Percentiles rank a stretch among this genome's conserved stretches.
These are phyloP conservation scores for Ustilago bromivora DNA, from an alignment of 1,284 basidiomycete genomes.

Conservation along the genomic window DNA sequence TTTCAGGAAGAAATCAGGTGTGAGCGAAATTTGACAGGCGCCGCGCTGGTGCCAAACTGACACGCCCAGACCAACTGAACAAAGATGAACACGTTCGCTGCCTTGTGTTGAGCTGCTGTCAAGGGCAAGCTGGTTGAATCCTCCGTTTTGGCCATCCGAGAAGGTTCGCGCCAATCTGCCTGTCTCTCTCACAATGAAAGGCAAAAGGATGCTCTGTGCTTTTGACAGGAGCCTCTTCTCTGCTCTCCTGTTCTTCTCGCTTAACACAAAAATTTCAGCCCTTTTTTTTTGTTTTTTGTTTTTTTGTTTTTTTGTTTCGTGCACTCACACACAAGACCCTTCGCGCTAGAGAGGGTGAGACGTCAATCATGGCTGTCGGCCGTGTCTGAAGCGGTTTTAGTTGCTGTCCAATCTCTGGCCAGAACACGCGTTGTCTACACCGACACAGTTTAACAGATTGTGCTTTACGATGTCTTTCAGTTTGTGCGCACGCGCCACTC, in stretches of 20 bases:
- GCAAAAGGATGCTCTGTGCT: not conserved
- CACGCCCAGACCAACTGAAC: conserved; percentile 15
- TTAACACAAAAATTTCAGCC: not conserved
- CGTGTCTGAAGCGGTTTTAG: conserved; percentile 24
- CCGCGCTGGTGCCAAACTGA: conserved; percentile 5
- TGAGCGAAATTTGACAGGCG: conserved; percentile 12
- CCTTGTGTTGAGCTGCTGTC: not conserved
- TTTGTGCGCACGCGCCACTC: too few species aligned
- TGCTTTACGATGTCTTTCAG: too few species aligned
- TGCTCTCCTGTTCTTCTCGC: conserved; percentile 6
- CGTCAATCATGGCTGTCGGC: conserved; percentile 20
- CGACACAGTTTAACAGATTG: too few species aligned
- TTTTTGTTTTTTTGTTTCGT: too few species aligned
- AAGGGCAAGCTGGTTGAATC: not conserved
- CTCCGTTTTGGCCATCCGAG: not conserved
- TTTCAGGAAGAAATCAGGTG: conserved; percentile 29
- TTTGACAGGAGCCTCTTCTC: conserved; percentile 1
- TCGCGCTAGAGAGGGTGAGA: conserved; percentile 23
- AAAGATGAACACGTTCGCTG: conserved; percentile 24
- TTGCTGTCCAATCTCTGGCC: conserved; percentile 6
- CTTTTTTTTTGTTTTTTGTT: too few species aligned
- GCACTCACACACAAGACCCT: not conserved
- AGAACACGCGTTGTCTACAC: too few species aligned
- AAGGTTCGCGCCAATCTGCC: not conserved
- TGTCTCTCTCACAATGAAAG: not conserved